A percentile compares a stretch with the other conserved stretches of the same genome.
Conservation (phyloP, 768 basidiomycete species). For the Trametes meyenii region DNA sequence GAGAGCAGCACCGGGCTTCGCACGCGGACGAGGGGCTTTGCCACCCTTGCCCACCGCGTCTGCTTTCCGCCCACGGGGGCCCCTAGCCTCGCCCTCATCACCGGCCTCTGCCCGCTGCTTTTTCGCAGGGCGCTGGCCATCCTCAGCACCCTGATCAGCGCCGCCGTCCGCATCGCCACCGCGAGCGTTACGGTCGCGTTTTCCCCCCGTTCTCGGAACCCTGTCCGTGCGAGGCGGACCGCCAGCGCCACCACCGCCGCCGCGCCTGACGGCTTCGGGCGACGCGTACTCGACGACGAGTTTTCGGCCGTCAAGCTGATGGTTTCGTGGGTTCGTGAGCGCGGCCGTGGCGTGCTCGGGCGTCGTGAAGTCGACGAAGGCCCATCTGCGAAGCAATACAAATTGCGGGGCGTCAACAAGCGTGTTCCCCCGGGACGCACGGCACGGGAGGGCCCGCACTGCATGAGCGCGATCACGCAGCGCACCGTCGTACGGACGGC, state of each 20-base stretch:
- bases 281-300: constrained; percentile 91
- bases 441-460: no score
- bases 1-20: constrained; percentile 79
- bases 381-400: constrained; percentile 60
- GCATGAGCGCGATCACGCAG: background rate
- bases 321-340: constrained; percentile 83
- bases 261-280: constrained; percentile 83
- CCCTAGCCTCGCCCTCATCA: constrained; percentile 10
- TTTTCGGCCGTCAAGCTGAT: constrained; percentile 79
- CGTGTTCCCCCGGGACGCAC: background rate
- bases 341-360: constrained; percentile 79
- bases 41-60: constrained; percentile 15
- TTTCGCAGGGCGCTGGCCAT: constrained; percentile 29
- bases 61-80: background rate
- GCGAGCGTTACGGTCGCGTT: constrained; percentile 5
- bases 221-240: constrained; percentile 16
- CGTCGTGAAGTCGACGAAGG: constrained; percentile 89
- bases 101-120: constrained; percentile 21
- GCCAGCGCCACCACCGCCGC: constrained; percentile 44
- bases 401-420: background rate
- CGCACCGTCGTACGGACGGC: background rate
- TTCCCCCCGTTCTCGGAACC: background rate
- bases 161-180: constrained; percentile 20
- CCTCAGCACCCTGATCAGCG: constrained; percentile 20
- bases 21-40: constrained; percentile 43